phyloP scores from a whole-genome alignment of 805 yeast genomes.

The Saturnispora dispora region DNA sequence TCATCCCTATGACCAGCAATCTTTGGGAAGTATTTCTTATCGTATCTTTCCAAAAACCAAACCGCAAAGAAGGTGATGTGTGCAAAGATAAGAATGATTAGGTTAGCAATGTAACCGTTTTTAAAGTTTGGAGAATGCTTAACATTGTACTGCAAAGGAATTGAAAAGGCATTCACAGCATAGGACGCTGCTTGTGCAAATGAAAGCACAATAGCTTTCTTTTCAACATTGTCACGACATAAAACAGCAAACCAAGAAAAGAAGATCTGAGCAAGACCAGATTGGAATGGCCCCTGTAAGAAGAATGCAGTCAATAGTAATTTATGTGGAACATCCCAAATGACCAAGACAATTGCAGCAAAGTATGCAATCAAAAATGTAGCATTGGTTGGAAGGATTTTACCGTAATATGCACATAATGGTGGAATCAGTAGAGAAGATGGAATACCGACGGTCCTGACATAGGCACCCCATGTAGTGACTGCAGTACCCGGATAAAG shows the following conservation, averaged over 20 bases:
- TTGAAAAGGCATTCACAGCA: slow-evolving; percentile 16
- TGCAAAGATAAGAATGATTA: slow-evolving; percentile 9
- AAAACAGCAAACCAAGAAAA: slow-evolving; percentile 17
- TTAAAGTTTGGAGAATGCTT: slow-evolving; percentile 13
- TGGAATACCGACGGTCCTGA: slow-evolving; percentile 14
- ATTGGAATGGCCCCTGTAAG: slow-evolving; percentile 15
- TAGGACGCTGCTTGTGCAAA: slow-evolving; percentile 15
- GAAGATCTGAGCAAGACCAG: slow-evolving; percentile 16
- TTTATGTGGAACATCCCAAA: slow-evolving; percentile 11
- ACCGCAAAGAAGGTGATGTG: slow-evolving; percentile 10
- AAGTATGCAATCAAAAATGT: slow-evolving; percentile 9
- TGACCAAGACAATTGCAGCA: slow-evolving; percentile 11
- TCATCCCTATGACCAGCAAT: slow-evolving; percentile 15
- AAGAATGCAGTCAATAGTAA: slow-evolving; percentile 36
- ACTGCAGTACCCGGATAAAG: slow-evolving; percentile 11
- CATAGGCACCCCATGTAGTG: slow-evolving; percentile 15
- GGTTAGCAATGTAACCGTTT: slow-evolving; percentile 14
- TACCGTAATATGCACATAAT: slow-evolving; percentile 32
- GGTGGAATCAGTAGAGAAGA: slow-evolving; percentile 25
- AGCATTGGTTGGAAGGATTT: slow-evolving; percentile 9
- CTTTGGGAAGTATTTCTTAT: slow-evolving; percentile 10
- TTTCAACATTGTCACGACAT: slow-evolving; percentile 18
- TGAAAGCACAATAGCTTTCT: slow-evolving; percentile 16
- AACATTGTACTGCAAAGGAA: slow-evolving; percentile 17
- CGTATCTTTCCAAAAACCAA: slow-evolving; percentile 16